phyloP scores from a whole-genome alignment of 371 early-diverging fungal genomes.

The Smittium mucronatum region DNA sequence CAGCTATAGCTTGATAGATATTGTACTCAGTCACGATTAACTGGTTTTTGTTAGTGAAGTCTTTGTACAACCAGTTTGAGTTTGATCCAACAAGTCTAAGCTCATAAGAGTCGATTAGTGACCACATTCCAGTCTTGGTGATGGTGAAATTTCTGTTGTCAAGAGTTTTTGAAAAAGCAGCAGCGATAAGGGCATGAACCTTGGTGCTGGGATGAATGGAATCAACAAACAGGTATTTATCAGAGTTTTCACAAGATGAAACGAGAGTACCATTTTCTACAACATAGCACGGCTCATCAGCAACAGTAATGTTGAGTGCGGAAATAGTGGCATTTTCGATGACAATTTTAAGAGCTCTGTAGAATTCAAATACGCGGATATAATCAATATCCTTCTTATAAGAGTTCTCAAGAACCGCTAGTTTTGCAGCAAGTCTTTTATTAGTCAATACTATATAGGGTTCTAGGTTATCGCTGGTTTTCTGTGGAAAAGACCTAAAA shows the following conservation, averaged over 20 bases:
- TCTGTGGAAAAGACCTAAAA: neutral
- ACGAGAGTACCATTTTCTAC: neutral
- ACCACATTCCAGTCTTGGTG: neutral
- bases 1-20: too few species aligned
- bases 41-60: neutral
- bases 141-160: neutral
- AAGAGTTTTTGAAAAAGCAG: neutral
- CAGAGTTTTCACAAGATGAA: neutral
- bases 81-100: neutral
- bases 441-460: neutral
- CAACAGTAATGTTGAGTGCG: neutral
- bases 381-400: neutral
- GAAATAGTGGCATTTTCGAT: neutral
- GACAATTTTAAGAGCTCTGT: neutral
- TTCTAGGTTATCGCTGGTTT: neutral
- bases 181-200: conserved; percentile 9
- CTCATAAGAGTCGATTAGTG: neutral
- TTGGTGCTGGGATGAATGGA: conserved; percentile 8
- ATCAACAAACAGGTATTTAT: conserved; percentile 4
- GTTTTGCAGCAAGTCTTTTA: neutral
- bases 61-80: neutral
- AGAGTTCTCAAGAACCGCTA: neutral
- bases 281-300: neutral
- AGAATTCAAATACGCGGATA: neutral
- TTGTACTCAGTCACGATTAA: too few species aligned